Conservation (phyloP, 164 flowering plant genomes). For the Chloranthus sessilifolius region DNA sequence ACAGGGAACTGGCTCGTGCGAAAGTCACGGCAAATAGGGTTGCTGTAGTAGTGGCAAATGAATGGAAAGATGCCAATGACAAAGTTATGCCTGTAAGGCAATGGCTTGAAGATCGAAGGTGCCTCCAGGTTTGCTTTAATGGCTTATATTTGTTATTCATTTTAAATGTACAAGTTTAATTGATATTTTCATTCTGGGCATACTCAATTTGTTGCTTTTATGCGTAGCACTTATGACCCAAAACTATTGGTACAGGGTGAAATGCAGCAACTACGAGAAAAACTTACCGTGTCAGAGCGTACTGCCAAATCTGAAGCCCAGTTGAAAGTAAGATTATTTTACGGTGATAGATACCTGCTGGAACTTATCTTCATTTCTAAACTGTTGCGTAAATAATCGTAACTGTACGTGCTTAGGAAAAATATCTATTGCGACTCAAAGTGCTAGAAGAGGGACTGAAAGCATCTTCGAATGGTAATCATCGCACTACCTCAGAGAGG, state of each 20-base stretch:
- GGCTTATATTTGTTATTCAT: not conserved
- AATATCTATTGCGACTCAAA: slow-evolving; percentile 55
- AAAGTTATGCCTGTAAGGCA: slow-evolving; percentile 90
- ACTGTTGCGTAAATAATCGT: too few relatives aligned
- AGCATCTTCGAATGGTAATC: slow-evolving; percentile 37
- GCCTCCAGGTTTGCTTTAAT: slow-evolving; percentile 49
- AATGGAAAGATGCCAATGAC: slow-evolving; percentile 88
- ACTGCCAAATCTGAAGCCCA: slow-evolving; percentile 76
- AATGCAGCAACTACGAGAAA: slow-evolving; percentile 83
- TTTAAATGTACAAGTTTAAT: too few relatives aligned
- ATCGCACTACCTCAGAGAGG: slow-evolving; percentile 51
- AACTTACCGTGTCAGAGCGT: slow-evolving; percentile 66
- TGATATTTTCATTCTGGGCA: too few relatives aligned
- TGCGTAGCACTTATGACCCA: too few relatives aligned
- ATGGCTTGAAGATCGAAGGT: slow-evolving; percentile 85
- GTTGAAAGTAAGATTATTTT: slow-evolving; percentile 43
- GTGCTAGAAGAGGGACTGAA: slow-evolving; percentile 70
- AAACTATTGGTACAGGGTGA: slow-evolving; percentile 52
- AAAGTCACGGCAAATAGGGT: slow-evolving; percentile 86
- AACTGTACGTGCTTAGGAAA: slow-evolving; percentile 38
- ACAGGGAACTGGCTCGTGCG: slow-evolving; percentile 81
- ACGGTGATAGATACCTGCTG: not conserved
- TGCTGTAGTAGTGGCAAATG: slow-evolving; percentile 82
- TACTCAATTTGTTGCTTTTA: not conserved
- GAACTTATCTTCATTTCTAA: not conserved